Conservation (phyloP, 164 flowering plant genomes). For the Pachysandra terminalis region DNA sequence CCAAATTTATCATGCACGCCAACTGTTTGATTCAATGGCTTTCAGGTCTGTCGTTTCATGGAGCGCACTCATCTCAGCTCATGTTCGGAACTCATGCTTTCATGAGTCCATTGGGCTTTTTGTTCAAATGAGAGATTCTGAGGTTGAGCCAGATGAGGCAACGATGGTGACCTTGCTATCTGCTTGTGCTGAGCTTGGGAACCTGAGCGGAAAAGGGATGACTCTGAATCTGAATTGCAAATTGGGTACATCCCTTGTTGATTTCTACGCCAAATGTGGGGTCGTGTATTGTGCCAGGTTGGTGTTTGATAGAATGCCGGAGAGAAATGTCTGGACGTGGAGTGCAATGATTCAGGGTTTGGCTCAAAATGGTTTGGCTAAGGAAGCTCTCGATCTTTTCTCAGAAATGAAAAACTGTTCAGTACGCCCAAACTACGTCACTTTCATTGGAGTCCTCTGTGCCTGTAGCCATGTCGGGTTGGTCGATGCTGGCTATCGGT, state of each 20-base stretch:
- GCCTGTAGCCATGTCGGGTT: slow-evolving; percentile 74
- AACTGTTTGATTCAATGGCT: slow-evolving; percentile 59
- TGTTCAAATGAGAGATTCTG: slow-evolving; percentile 34
- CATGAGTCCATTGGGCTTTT: slow-evolving; percentile 35
- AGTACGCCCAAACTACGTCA: slow-evolving; percentile 60
- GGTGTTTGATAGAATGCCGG: slow-evolving; percentile 42
- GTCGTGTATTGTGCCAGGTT: slow-evolving; percentile 28
- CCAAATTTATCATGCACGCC: slow-evolving; percentile 31
- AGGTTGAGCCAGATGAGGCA: slow-evolving; percentile 53
- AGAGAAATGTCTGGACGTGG: slow-evolving; percentile 71
- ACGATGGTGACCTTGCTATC: slow-evolving; percentile 66
- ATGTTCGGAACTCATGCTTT: slow-evolving; percentile 32
- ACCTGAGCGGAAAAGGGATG: slow-evolving; percentile 42
- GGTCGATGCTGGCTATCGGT: slow-evolving; percentile 49
- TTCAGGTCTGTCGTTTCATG: slow-evolving; percentile 58
- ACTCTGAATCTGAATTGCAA: slow-evolving; percentile 39
- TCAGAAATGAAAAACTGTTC: slow-evolving; percentile 30
- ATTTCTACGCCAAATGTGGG: slow-evolving; percentile 71
- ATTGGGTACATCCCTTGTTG: slow-evolving; percentile 64
- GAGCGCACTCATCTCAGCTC: slow-evolving; percentile 52
- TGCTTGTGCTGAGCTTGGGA: slow-evolving; percentile 53
- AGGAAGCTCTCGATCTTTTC: slow-evolving; percentile 46
- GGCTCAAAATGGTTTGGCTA: slow-evolving; percentile 66
- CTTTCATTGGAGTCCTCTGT: slow-evolving; percentile 64
- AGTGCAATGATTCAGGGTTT: slow-evolving; percentile 73